Percentiles rank a stretch among this genome's conserved stretches.
These are phyloP conservation scores for Cyberlindnera mississippiensis DNA, from an alignment of 805 yeast species.

Conservation along the genomic window DNA sequence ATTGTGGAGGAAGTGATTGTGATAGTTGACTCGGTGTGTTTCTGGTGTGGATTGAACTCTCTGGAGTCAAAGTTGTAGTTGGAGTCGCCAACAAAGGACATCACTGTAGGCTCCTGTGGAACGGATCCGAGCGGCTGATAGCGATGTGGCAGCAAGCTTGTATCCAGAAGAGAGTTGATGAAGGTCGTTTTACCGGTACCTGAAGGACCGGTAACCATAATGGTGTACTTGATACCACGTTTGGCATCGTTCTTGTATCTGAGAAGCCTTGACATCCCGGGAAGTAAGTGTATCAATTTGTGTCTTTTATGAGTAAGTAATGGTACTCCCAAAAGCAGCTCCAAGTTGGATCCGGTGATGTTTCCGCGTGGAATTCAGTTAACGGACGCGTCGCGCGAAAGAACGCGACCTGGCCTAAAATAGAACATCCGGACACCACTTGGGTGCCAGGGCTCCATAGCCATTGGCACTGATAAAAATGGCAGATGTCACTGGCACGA, in stretches of 20 bases:
- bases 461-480: too few relatives aligned
- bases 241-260: conserved; percentile 63
- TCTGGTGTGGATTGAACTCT: conserved; percentile 55
- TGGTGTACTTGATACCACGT: conserved; percentile 69
- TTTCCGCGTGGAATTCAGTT: conserved; percentile 3
- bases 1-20: conserved; percentile 65
- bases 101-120: conserved; percentile 25
- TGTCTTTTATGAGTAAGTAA: too few relatives aligned
- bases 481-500: too few relatives aligned
- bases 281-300: too few relatives aligned
- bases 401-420: background rate
- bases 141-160: conserved; percentile 56
- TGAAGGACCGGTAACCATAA: conserved; percentile 67
- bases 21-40: conserved; percentile 68
- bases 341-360: too few relatives aligned
- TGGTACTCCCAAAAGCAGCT: too few relatives aligned
- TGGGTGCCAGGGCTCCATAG: background rate
- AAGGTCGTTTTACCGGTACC: conserved; percentile 81
- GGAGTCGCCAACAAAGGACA: conserved; percentile 21
- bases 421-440: conserved; percentile 1
- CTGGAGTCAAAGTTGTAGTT: conserved; percentile 51
- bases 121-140: conserved; percentile 38
- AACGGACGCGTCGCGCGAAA: too few relatives aligned
- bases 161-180: conserved; percentile 62
- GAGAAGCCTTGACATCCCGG: conserved; percentile 14